phyloP scores from a whole-genome alignment of 331 rosid genomes.

The Rosa hybrid region DNA sequence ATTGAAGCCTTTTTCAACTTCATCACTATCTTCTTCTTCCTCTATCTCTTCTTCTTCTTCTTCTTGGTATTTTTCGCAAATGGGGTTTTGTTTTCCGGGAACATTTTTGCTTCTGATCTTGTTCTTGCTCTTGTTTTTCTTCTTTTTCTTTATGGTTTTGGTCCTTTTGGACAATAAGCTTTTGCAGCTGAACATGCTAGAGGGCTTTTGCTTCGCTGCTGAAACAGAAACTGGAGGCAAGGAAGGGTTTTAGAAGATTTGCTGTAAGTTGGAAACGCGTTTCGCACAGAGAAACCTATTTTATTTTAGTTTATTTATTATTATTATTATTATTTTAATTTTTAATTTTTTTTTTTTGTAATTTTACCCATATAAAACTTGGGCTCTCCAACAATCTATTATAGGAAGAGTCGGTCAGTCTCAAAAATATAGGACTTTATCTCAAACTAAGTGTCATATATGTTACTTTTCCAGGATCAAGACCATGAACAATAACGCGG shows the following conservation, averaged over 20 bases:
- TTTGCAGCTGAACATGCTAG: constrained; percentile 49
- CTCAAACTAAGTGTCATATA: too few species aligned
- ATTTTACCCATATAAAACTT: too few species aligned
- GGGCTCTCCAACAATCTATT: too few species aligned
- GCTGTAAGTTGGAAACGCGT: neutral
- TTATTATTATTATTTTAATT: too few species aligned
- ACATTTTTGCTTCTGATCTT: constrained; percentile 17
- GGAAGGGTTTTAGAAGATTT: constrained; percentile 1
- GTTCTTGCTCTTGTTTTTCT: constrained; percentile 31
- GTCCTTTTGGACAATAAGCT: constrained; percentile 33
- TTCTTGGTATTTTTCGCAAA: constrained; percentile 22
- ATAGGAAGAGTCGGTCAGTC: too few species aligned
- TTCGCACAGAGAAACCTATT: neutral
- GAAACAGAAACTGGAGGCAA: neutral
- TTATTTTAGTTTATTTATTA: too few species aligned
- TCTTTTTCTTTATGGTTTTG: constrained; percentile 39
- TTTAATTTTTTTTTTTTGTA: too few species aligned
- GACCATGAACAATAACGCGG: too few species aligned
- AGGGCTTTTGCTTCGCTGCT: constrained; percentile 3
- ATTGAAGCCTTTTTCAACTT: constrained; percentile 54
- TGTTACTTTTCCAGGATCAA: too few species aligned
- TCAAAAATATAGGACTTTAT: too few species aligned
- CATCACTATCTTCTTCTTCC: constrained; percentile 40
- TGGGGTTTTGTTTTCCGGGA: constrained; percentile 26
- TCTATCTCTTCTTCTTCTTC: constrained; percentile 16